phyloP scores from a whole-genome alignment of 345 rosid species.

The Pugionium cornutum region DNA sequence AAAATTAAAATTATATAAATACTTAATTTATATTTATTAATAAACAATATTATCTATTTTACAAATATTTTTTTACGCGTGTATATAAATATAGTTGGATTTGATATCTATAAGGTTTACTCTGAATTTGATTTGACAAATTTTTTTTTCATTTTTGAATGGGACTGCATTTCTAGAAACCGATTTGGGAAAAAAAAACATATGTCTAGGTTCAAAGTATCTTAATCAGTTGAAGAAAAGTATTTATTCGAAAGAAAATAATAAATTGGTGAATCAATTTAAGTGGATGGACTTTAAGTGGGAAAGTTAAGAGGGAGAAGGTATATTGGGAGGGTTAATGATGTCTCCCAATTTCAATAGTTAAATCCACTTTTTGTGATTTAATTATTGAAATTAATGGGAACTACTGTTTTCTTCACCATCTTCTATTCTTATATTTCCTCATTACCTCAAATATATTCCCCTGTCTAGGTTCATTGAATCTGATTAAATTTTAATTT shows the following conservation, averaged over 20 bases:
- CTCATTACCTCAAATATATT: slow-evolving; percentile 16
- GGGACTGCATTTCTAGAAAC: not conserved
- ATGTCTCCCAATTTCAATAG: slow-evolving; percentile 35
- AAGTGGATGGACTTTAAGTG: slow-evolving; percentile 23
- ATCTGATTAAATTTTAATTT: slow-evolving; percentile 13
- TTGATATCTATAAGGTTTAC: too few species aligned
- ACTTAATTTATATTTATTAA: too few species aligned
- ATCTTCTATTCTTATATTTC: slow-evolving; percentile 17
- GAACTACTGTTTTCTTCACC: slow-evolving; percentile 28
- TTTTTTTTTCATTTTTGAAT: too few species aligned
- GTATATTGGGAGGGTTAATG: slow-evolving; percentile 33
- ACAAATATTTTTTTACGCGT: too few species aligned
- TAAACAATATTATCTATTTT: too few species aligned
- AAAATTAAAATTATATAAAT: too few species aligned
- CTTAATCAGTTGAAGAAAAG: slow-evolving; percentile 8
- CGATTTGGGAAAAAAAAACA: not conserved
- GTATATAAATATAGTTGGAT: too few species aligned
- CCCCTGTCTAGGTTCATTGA: slow-evolving; percentile 40
- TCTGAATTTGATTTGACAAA: too few species aligned
- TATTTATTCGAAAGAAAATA: too few species aligned
- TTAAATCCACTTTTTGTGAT: slow-evolving; percentile 29
- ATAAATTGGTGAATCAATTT: not conserved
- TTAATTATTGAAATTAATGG: slow-evolving; percentile 41
- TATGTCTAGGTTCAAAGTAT: slow-evolving; percentile 39
- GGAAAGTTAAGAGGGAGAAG: slow-evolving; percentile 21